Evolutionary conservation across 192 early-diverging fungal species (phyloP).

Genomic region (Allomyces macrogynus): DNA sequence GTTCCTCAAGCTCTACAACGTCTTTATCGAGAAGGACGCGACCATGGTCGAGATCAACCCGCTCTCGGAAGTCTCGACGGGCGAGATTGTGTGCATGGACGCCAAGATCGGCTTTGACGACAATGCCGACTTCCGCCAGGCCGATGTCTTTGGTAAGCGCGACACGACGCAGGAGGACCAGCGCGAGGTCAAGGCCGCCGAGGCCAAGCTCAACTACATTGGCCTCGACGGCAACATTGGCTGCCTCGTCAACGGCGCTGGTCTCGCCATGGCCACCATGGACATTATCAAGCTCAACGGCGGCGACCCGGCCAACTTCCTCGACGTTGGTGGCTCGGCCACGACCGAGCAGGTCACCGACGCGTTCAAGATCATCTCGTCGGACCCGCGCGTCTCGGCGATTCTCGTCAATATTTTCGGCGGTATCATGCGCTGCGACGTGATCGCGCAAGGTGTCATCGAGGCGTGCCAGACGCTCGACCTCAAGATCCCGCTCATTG

Average conservation of each 20-base stretch:
- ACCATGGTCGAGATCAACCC: slow-evolving; percentile 99
- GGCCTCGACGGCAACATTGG: slow-evolving; percentile 95
- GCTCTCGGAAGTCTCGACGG: slow-evolving; percentile 76
- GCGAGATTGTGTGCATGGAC: slow-evolving; percentile 77
- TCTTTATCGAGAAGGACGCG: slow-evolving; percentile 91
- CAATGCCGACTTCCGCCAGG: slow-evolving; percentile 95
- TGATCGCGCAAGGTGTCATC: slow-evolving; percentile 97
- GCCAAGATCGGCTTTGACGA: slow-evolving; percentile 99
- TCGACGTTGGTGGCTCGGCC: slow-evolving; percentile 95
- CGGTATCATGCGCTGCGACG: slow-evolving; percentile 98
- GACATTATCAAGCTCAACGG: slow-evolving; percentile 99
- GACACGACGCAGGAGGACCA: slow-evolving; percentile 91
- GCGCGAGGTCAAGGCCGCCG: slow-evolving; percentile 88
- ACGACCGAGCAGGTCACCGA: slow-evolving; percentile 88
- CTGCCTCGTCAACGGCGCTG: slow-evolving; percentile 95
- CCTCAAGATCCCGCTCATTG: slow-evolving; percentile 83
- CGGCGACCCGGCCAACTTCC: slow-evolving; percentile 96
- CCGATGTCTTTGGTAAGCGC: slow-evolving; percentile 68
- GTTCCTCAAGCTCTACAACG: slow-evolving; percentile 80
- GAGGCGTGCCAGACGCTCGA: slow-evolving; percentile 77
- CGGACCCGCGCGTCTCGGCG: slow-evolving; percentile 85
- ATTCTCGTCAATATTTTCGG: slow-evolving; percentile 99
- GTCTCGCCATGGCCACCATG: slow-evolving; percentile 99
- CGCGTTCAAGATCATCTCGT: slow-evolving; percentile 98
- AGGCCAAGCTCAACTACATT: slow-evolving; percentile 98